Percentiles rank a stretch among this genome's conserved stretches.
Conservation (phyloP, 176 grass and related monocot genomes). For the Carex kokanica region DNA sequence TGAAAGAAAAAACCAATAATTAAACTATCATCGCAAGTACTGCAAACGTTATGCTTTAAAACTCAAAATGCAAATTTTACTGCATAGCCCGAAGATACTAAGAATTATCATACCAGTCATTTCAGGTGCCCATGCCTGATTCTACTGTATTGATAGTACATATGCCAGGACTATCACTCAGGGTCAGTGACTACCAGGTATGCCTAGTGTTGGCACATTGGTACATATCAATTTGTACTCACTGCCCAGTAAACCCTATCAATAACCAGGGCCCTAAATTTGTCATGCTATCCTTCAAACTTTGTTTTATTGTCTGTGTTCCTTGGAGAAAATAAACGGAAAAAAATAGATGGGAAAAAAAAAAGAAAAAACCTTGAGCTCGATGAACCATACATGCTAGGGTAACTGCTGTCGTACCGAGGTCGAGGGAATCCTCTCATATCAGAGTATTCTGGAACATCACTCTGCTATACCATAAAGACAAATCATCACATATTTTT, state of each 20-base stretch:
- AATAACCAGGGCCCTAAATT: neutral
- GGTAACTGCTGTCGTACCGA: slow-evolving; percentile 26
- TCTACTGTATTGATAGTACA: neutral
- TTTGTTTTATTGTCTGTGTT: neutral
- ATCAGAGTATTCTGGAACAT: slow-evolving; percentile 29
- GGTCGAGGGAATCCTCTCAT: slow-evolving; percentile 26
- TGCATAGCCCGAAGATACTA: neutral
- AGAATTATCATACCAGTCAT: neutral
- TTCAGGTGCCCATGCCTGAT: neutral
- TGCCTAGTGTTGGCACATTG: neutral
- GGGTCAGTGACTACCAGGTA: neutral
- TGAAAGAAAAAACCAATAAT: neutral
- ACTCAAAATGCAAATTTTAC: neutral
- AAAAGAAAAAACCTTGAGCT: slow-evolving; percentile 13
- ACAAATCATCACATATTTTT: neutral
- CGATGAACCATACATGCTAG: slow-evolving; percentile 20
- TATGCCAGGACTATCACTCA: neutral
- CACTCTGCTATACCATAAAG: slow-evolving; percentile 27
- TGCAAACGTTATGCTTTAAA: neutral
- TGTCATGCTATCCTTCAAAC: neutral
- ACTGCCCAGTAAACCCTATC: neutral
- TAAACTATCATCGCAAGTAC: neutral
- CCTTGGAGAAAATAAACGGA: neutral
- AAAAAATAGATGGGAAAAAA: neutral
- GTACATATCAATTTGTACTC: neutral